Conservation (phyloP, 2,329 filamentous ascomycete genomes). For the Chaetomium sp. region DNA sequence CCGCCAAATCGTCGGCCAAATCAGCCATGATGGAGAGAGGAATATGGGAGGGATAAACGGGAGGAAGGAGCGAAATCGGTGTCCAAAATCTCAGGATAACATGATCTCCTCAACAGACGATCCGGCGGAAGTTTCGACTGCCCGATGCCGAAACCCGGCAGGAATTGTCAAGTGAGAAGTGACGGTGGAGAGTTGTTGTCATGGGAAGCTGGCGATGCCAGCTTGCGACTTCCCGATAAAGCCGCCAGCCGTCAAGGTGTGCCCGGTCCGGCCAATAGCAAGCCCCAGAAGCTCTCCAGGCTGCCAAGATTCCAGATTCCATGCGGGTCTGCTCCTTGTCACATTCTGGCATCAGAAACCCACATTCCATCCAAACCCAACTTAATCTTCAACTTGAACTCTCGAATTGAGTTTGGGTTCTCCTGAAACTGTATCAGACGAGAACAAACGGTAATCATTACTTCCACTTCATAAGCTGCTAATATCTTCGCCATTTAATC, state of each 20-base stretch:
- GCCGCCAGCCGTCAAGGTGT: constrained; percentile 24
- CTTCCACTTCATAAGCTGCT: neutral
- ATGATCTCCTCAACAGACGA: constrained; percentile 2
- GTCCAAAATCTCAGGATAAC: constrained; percentile 11
- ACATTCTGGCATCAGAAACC: constrained; percentile 9
- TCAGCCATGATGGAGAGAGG: constrained; percentile 3
- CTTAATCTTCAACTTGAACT: neutral
- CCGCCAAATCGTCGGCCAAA: neutral
- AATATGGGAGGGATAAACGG: constrained; percentile 3
- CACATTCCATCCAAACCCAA: neutral
- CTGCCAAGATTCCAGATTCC: constrained; percentile 19
- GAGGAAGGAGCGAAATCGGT: neutral
- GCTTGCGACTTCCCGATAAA: constrained; percentile 26
- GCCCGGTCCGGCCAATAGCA: constrained; percentile 25
- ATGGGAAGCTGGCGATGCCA: constrained; percentile 24
- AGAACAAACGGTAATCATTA: neutral
- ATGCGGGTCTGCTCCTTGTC: neutral
- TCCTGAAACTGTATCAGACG: neutral
- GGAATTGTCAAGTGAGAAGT: constrained; percentile 19
- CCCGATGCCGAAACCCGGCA: neutral
- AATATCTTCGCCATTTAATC: neutral
- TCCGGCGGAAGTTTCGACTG: neutral
- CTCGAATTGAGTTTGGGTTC: neutral
- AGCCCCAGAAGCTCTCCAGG: constrained; percentile 19
- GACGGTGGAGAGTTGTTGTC: constrained; percentile 16